Percentiles rank a stretch among this genome's conserved stretches.
Conservation (phyloP, 2,329 filamentous ascomycete species). For the Grosmannia clavigera region DNA sequence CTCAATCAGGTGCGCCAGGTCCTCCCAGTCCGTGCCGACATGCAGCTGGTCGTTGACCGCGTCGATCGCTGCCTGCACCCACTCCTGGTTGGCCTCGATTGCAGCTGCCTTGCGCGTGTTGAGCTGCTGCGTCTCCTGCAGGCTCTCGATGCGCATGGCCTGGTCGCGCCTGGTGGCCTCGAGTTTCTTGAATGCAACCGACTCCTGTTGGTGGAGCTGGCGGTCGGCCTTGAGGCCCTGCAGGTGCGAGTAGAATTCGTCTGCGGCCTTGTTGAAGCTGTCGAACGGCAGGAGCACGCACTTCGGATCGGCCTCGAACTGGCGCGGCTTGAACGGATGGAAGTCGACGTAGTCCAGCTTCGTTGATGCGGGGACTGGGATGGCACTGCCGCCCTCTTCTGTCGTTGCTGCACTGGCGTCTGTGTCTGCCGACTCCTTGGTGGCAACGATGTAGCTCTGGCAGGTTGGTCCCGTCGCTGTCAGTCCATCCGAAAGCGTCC, state of each 20-base stretch:
- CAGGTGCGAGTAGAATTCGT: slow-evolving; percentile 94
- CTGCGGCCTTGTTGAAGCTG: slow-evolving; percentile 84
- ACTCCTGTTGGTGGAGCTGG: slow-evolving; percentile 67
- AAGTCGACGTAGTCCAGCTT: slow-evolving; percentile 79
- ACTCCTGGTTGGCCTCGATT: slow-evolving; percentile 80
- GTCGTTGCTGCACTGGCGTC: not conserved
- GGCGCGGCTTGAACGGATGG: slow-evolving; percentile 76
- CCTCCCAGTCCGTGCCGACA: slow-evolving; percentile 95
- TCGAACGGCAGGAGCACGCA: slow-evolving; percentile 64
- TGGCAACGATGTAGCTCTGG: slow-evolving; percentile 83
- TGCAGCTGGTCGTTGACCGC: slow-evolving; percentile 84
- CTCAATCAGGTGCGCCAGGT: slow-evolving; percentile 79
- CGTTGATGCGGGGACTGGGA: not conserved
- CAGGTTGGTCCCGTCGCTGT: slow-evolving; percentile 46
- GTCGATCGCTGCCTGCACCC: slow-evolving; percentile 84
- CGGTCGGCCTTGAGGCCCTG: slow-evolving; percentile 90
- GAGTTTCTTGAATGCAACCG: slow-evolving; percentile 68
- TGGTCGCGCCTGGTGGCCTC: slow-evolving; percentile 79
- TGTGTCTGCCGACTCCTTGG: slow-evolving; percentile 22
- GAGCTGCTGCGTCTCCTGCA: slow-evolving; percentile 68
- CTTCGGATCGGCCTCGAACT: slow-evolving; percentile 56
- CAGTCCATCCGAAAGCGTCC: slow-evolving; percentile 55
- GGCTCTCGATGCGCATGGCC: slow-evolving; percentile 66
- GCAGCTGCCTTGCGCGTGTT: slow-evolving; percentile 83
- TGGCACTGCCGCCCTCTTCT: not conserved